Evolutionary conservation across 805 yeast genomes (phyloP), one percentile per base, ranked within the genome.

Genomic region (Phaffomyces antillensis): DNA sequence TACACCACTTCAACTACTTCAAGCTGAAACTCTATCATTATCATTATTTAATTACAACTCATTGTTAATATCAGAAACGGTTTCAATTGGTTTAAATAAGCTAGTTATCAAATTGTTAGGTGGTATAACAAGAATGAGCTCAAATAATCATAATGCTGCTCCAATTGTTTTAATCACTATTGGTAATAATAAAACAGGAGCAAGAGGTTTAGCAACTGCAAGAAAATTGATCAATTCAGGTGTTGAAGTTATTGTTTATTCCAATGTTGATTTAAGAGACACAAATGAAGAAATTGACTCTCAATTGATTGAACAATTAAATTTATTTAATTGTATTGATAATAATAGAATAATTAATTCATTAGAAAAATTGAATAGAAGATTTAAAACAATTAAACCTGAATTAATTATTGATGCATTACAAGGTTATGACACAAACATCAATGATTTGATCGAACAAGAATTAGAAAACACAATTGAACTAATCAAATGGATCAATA

Each of bases 331-430:
- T 45, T 64, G 71, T 15, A 64, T 73, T 46, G 95, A 11, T 10
- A 28, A 28, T 28, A 20, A 93, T 10, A 95, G 95, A 52, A 62
- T 64, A 36, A 64, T 63, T 18, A 57, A 64, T 10, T 41, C 42
- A 10, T 43, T 52, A 25, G 68, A 53, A 17, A 73, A 58, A 37
- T 65, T 70, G 58, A 68, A 58, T 44, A 62, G 41, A 58, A 45
- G 62, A 40, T 23, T 62, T 63, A 33, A 61, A 69, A 52, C 67
- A 60, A 12, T 73, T 2, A 93, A 95, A 0, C 78, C 86, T 15
- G 96, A 88, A 58, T 68, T 89, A 48, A 75, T 88, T 10, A 58
- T 89, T 17, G 97, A 89, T 61, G 93, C 89, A 1, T 68, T 89
- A 53, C 96, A 86, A 59, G 96, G 96, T 0, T 83, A 77, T 52